Evolutionary conservation across 2,329 filamentous ascomycete genomes (phyloP).

Genomic region (Emmonsiellopsis sp.): DNA sequence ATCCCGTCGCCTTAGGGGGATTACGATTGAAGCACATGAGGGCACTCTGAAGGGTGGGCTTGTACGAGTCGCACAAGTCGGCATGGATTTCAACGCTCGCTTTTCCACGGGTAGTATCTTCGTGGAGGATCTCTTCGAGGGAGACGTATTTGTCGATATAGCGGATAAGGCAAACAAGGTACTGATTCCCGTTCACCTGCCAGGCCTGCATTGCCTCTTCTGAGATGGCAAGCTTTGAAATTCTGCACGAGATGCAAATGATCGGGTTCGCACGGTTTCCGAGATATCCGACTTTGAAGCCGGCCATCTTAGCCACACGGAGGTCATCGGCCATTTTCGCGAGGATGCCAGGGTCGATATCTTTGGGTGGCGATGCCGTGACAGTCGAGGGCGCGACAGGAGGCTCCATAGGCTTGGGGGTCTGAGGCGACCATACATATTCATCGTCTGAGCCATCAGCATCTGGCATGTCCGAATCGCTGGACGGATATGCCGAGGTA

Average conservation of each 20-base stretch:
- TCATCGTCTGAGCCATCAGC: slow-evolving; percentile 27
- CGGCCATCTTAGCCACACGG: slow-evolving; percentile 49
- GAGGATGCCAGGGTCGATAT: neutral
- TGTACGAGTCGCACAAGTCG: slow-evolving; percentile 63
- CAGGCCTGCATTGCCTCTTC: slow-evolving; percentile 69
- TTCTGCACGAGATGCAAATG: slow-evolving; percentile 60
- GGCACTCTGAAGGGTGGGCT: slow-evolving; percentile 53
- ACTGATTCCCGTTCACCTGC: slow-evolving; percentile 58
- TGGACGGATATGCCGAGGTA: slow-evolving; percentile 14
- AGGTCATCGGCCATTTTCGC: slow-evolving; percentile 52
- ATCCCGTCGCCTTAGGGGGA: neutral
- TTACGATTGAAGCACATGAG: slow-evolving; percentile 39
- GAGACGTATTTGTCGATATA: slow-evolving; percentile 54
- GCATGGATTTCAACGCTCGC: slow-evolving; percentile 52
- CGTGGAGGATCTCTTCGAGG: slow-evolving; percentile 45
- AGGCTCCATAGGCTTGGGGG: slow-evolving; percentile 5
- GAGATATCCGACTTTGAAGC: slow-evolving; percentile 61
- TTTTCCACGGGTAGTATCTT: slow-evolving; percentile 28
- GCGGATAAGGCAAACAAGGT: slow-evolving; percentile 63
- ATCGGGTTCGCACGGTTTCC: slow-evolving; percentile 43
- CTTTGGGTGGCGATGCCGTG: neutral
- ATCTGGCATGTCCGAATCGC: slow-evolving; percentile 15
- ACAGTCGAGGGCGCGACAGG: neutral
- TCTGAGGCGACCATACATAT: slow-evolving; percentile 22
- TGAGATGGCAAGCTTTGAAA: slow-evolving; percentile 62